Evolutionary conservation across 352 stramenopile genomes (phyloP).

Genomic region (Phytophthora uliginosa): DNA sequence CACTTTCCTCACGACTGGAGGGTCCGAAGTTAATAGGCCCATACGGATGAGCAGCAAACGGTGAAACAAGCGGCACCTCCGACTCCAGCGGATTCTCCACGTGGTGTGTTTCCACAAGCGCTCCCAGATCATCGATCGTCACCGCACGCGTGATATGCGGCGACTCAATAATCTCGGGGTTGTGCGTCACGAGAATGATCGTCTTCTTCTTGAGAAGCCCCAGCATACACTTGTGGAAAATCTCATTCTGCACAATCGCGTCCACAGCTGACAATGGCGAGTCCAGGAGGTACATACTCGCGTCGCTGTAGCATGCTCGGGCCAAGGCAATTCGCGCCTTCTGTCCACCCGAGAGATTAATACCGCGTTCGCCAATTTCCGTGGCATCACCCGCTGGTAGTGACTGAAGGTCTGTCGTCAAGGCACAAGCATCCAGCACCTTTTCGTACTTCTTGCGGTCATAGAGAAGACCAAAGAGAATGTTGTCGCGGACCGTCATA

Average conservation of each 20-base stretch:
- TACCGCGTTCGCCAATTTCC: slow-evolving; percentile 70
- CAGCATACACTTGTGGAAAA: slow-evolving; percentile 79
- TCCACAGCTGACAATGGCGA: slow-evolving; percentile 58
- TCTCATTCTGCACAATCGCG: slow-evolving; percentile 75
- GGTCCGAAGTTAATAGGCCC: slow-evolving; percentile 7
- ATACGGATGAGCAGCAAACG: slow-evolving; percentile 28
- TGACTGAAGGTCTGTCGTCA: slow-evolving; percentile 75
- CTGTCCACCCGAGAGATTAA: slow-evolving; percentile 74
- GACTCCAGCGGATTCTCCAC: slow-evolving; percentile 13
- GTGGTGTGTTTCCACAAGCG: slow-evolving; percentile 29
- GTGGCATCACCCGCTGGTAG: slow-evolving; percentile 80
- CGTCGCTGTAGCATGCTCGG: slow-evolving; percentile 67
- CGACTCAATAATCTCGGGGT: slow-evolving; percentile 55
- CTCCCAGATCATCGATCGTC: slow-evolving; percentile 33
- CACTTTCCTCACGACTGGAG: background rate
- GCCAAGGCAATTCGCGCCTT: slow-evolving; percentile 72
- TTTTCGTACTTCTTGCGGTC: slow-evolving; percentile 66
- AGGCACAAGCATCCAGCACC: slow-evolving; percentile 66
- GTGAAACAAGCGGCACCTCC: slow-evolving; percentile 21
- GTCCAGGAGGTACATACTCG: slow-evolving; percentile 57
- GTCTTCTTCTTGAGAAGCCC: slow-evolving; percentile 62
- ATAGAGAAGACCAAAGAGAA: slow-evolving; percentile 91
- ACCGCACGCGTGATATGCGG: slow-evolving; percentile 33
- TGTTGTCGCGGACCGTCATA: slow-evolving; percentile 82
- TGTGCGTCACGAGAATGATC: slow-evolving; percentile 70